Evolutionary conservation across 83 land plant species (phyloP).

Genomic region (Picea abies): DNA sequence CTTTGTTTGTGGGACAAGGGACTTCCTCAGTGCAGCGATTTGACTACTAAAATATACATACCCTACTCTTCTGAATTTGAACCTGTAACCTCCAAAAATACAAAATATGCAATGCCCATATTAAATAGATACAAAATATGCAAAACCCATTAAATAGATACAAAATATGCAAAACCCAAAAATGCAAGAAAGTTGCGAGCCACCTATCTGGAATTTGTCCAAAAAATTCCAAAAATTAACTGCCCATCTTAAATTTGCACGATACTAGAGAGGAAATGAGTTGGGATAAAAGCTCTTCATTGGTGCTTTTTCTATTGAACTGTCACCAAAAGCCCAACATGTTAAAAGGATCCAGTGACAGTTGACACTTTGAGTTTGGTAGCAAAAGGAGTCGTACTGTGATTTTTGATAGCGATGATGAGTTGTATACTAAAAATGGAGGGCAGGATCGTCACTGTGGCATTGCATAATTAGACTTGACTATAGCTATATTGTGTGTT

Average conservation of each 20-base stretch:
- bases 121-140: neutral
- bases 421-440: slow-evolving; percentile 19
- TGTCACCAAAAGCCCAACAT: slow-evolving; percentile 19
- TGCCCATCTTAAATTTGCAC: slow-evolving; percentile 2
- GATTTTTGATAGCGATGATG: slow-evolving; percentile 73
- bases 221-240: neutral
- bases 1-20: too few species aligned
- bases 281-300: slow-evolving; percentile 5
- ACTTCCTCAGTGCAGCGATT: too few species aligned
- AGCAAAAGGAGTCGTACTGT: slow-evolving; percentile 37
- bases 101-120: too few species aligned
- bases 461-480: too few species aligned
- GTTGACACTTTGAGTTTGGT: slow-evolving; percentile 18
- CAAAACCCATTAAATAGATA: neutral
- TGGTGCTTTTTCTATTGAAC: neutral
- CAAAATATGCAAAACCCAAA: neutral
- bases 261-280: too few species aligned
- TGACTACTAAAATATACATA: too few species aligned
- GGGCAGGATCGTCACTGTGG: neutral
- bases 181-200: too few species aligned
- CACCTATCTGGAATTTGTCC: neutral
- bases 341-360: slow-evolving; percentile 23
- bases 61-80: too few species aligned
- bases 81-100: too few species aligned
- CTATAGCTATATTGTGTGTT: too few species aligned